Base-by-base conservation (phyloP, 371 early-diverging fungal species). In the Mucor ambiguus region DNA sequence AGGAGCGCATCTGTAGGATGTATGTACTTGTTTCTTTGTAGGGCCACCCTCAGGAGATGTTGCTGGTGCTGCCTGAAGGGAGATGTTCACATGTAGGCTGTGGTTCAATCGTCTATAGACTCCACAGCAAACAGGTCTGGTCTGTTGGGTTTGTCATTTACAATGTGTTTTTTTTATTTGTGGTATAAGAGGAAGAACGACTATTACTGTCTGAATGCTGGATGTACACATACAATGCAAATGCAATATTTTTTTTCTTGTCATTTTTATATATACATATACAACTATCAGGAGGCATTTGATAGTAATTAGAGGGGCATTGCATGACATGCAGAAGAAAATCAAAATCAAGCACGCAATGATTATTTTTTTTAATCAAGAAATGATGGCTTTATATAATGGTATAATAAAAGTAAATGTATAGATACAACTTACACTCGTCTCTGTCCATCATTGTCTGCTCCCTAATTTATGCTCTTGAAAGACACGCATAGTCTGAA, bases 401-500 rank as follows among this genome's bases (percentile, higher is more conserved):
- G 46, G 46, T 46, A 46, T 46, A 46, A 22, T 46, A 20, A 4
- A 46, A 8, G 20, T 20, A 26, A 49, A 49, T 24, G 24, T 49
- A 26, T 49, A 49, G 14, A 28, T 52, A 16, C 24, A 52, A 52
- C 52, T 52, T 52, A 52, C 52, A 28, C 48, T 22, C 48, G 28
- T 28, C 41, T 41, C 41, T 16, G 18, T 41, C 11, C 24, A 52
- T 52, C 28, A 52, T 4, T 14, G 16, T 16, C 11, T 35, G 8
- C 33, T 49, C 26, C 10, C 5, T 37, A 6, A 24, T 14, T 28
- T 52, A 52, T 28, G 24, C 52, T 56, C 64, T 64, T 46, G 72
- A 72, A 12, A 72, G 32, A 35, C 72, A 72, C 57, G 67, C 64
- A 61, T 72, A 72, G 33, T 56, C 61, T 28, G 61, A 64, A 64